Evolutionary conservation across 1,139 yeast genomes (phyloP), one percentile per base, ranked within the genome.

Genomic region (Yamadazyma atlantica): DNA sequence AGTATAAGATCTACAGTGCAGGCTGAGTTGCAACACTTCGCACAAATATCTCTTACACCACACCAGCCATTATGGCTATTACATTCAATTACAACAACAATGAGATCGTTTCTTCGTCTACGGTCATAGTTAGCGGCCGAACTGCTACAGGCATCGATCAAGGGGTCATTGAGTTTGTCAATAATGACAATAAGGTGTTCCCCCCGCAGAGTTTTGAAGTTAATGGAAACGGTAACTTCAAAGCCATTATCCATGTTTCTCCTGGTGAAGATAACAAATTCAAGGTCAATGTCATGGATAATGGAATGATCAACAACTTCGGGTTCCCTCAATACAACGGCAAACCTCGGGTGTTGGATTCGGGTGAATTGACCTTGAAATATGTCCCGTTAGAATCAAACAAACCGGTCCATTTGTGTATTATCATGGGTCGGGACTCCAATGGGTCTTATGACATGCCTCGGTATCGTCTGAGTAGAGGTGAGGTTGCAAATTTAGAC

Each of bases 321-420:
- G 78, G 75, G 5, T 60, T 58, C 34, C 56, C 64, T 1, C 55
- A 51, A 13, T 60, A 50, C 38, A 50, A 45, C 3, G 50, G 49
- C 2, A 28, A 34, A 2, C 53, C 58, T 38, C 28, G 51, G 27
- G 45, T 57, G 1, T 48, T 53, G 9, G 75, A 69, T 29, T 32
- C 41, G 1, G 64, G 57, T 1, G 35, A 33, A 6, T 49, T 70
- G 31, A 41, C 45, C 0, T 56, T 89, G 32, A 61, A 58, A 37
- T 88, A 80, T 57, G 58, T 68, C 2, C 92, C 90, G 0, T 57
- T 85, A 29, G 55, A 70, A 2, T 78, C 80, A 41, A 82, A 86
- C 52, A 89, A 88, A 36, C 95, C 95, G 1, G 65, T 90, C 10
- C 95, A 90, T 58, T 58, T 90, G 40, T 89, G 95, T 57, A 55